phyloP scores from a whole-genome alignment of 176 grass and related monocot species.

The Echinochloa phyllopogon region DNA sequence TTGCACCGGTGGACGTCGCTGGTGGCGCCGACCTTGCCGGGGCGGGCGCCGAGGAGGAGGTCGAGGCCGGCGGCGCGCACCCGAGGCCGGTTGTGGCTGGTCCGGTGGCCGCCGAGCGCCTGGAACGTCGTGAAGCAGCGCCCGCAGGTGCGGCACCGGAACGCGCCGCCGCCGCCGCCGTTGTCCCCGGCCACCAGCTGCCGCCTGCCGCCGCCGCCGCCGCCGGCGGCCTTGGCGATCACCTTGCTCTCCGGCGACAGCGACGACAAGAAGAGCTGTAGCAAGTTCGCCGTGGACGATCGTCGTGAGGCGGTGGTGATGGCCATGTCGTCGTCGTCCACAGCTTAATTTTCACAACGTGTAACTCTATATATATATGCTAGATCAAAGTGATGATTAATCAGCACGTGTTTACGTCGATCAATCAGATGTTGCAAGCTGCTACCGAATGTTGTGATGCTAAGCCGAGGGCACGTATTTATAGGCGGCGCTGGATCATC shows the following conservation, averaged over 20 bases:
- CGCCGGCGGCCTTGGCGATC: constrained; percentile 27
- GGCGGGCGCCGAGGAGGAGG: constrained; percentile 30
- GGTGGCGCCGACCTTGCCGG: neutral
- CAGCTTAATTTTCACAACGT: no score
- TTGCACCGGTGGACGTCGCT: constrained; percentile 41
- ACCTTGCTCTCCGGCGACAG: constrained; percentile 33
- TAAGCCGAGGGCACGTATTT: no score
- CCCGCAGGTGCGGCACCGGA: constrained; percentile 59
- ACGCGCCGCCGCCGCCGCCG: constrained; percentile 29
- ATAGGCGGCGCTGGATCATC: no score
- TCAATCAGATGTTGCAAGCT: no score
- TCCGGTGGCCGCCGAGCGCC: constrained; percentile 68
- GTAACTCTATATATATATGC: no score
- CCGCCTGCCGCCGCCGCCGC: neutral
- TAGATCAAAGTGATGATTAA: no score
- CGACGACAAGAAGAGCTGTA: neutral
- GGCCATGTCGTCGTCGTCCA: neutral
- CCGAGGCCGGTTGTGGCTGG: constrained; percentile 62
- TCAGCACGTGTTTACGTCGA: no score
- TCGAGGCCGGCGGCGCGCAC: constrained; percentile 46
- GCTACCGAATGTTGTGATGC: no score
- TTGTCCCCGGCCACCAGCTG: no score
- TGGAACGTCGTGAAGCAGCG: constrained; percentile 61
- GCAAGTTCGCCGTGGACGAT: neutral
- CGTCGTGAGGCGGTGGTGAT: neutral